Base-by-base conservation (phyloP, 2,329 filamentous ascomycete genomes). In the Colletotrichum siamense region DNA sequence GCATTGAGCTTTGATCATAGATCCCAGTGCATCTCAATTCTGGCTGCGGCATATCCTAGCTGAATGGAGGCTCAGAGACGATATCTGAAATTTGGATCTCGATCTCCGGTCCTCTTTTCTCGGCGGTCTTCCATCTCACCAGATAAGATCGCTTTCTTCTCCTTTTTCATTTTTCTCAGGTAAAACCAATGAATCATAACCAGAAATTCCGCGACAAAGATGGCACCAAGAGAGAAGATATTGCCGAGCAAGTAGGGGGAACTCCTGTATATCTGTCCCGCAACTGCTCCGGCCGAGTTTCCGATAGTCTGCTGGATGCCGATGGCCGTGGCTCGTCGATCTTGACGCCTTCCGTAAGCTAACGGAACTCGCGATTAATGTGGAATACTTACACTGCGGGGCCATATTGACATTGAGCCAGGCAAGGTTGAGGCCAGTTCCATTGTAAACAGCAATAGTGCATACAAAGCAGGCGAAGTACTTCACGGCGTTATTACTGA, bases 391-490 rank as follows among this genome's bases (percentile, higher is more conserved):
- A 59, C 22, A 88, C 73, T 88, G 85, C 5, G 85, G 86, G n/a
- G 87, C 86, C 15, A 85, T 81, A 63, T 87, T 88, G 72, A 85
- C 84, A 44, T 85, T 86, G 13, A 88, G 80, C 87, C 87, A 89
- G 10, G 86, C 87, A 57, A 86, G 77, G 75, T 88, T 88, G n/a
- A 88, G 77, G 1, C 90, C 89, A 0, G 87, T 84, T 7, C 85
- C 86, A 8, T 84, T 86, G 73, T 89, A 90, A 8, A 87, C 85
- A 3, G 87, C 85, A 8, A 88, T 82, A 5, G 86, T 87, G 66
- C 85, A 86, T 15, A 90, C 81, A 78, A 87, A 90, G 3, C 86
- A 88, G 4, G 85, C 87, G 72, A 90, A 88, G 81, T 87, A 90
- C 6, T 28, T 57, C 0, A 57, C 52, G 2, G 52, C 52, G 8